Base-by-base conservation (phyloP, 257 asterid species). In the Asclepias syriaca region DNA sequence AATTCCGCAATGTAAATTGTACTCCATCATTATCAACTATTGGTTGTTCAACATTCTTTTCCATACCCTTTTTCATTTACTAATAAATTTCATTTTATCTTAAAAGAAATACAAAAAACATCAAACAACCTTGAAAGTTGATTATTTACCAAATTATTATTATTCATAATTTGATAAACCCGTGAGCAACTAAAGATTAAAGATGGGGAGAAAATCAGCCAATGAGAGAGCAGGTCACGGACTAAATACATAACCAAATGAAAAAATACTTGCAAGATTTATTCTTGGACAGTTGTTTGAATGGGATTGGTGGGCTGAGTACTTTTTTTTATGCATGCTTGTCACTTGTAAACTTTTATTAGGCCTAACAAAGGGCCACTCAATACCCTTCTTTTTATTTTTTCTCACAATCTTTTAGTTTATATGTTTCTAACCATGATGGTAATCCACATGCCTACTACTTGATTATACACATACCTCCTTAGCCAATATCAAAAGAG, bases 401-500 rank as follows among this genome's bases (percentile, higher is more conserved):
- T 34, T 34, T 34, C 3, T 3, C 6, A 2, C 39, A 34, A 34
- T 34, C 39, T 34, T 34, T 34, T 34, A 34, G 39, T 34, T 34
- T 34, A 34, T 34, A 22, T 43, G 0, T 40, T 40, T 40, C 19
- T 24, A 55, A 32, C n/a, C 76, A 83, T 76, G 78, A 77, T 77
- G 78, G 57, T 74, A 40, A 55, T 87, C 49, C 96, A 85, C 91
- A 87, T 84, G 92, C 78, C 78, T 70, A 71, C 78, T 79, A 80
- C 80, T 81, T 77, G 45, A 81, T 37, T 18, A 63, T 40, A 29
- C 34, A 2, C 34, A 66, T 63, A 59, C 56, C 55, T 60, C 71
- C 75, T 48, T 58, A 73, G 71, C 76, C 75, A 75, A 63, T 53
- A 37, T 7, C 14, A n/a, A 39, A 32, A 12, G 50, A 27, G 71